Base-by-base conservation (phyloP, 768 basidiomycete species). In the Ramaria sp. region DNA sequence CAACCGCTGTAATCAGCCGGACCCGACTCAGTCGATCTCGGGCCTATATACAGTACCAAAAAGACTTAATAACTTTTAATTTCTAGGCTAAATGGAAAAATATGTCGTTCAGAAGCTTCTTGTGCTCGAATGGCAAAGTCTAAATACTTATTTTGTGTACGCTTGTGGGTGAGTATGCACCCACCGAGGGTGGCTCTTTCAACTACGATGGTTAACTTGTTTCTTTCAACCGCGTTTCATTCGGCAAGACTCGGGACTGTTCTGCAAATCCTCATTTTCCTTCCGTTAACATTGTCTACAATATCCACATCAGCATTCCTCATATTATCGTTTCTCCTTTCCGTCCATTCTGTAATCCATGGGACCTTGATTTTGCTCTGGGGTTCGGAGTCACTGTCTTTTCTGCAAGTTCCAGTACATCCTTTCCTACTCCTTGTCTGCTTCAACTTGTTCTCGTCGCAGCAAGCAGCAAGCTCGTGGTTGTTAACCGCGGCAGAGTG, bases 381-480 rank as follows among this genome's bases (percentile, higher is more conserved):
- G 80, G 80, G 81, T 56, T 87, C 86, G 12, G 73, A 80, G 47
- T 78, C 80, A 13, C 75, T 91, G 51, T 82, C 87, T 13, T 76
- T 92, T 59, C 74, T 91, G 56, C 90, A 92, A 71, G 79, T 91
- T 33, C 90, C 90, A 9, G 83, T 90, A 75, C 89, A 91, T 67
- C 83, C 89, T 0, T 88, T 91, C 70, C 77, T 92, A 34, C 81
- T 92, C 43, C 83, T 92, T 50, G 80, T 91, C 57, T 88, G 81
- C 67, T 92, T 92, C 78, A 92, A 92, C 67, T 76, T 83, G 38
- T 91, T 90, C 69, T 59, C 65, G 6, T 80, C 88, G 1, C 76
- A 83, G 20, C 51, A 62, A 19, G 51, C 41, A 11, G 31, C 34
- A 19, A 60, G 39, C 17, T 72, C 81, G 24, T 76, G 73, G 68